phyloP scores from a whole-genome alignment of 192 early-diverging fungal species.

The Mortierella hygrophila region DNA sequence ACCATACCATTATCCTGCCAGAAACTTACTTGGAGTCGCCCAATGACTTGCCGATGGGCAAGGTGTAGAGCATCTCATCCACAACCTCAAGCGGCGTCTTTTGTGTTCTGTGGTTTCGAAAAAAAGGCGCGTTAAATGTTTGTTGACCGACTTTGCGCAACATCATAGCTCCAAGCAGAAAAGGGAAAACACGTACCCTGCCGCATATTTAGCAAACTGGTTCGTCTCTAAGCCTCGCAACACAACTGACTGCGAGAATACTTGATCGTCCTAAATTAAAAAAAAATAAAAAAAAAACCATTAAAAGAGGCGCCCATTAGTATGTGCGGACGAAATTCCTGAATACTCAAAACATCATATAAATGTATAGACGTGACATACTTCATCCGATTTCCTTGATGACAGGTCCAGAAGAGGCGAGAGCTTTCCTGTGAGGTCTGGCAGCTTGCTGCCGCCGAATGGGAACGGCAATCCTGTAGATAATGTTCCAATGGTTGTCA shows the following conservation, averaged over 20 bases:
- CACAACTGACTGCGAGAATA: slow-evolving; percentile 47
- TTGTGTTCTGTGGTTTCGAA: slow-evolving; percentile 24
- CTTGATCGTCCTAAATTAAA: slow-evolving; percentile 31
- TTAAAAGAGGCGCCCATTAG: background rate
- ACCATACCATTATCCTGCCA: background rate
- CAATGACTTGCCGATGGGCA: slow-evolving; percentile 46
- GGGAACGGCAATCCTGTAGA: slow-evolving; percentile 56
- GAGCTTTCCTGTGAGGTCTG: slow-evolving; percentile 21
- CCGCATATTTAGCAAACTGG: slow-evolving; percentile 38
- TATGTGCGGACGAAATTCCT: background rate
- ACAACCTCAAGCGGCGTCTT: slow-evolving; percentile 35
- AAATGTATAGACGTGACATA: background rate
- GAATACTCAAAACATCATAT: no score
- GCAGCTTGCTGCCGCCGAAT: slow-evolving; percentile 28
- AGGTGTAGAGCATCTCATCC: slow-evolving; percentile 34
- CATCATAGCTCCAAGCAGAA: background rate
- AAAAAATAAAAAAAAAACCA: no score
- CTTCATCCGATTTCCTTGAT: slow-evolving; percentile 10
- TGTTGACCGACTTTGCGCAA: background rate
- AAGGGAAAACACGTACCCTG: slow-evolving; percentile 16
- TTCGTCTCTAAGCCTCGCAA: slow-evolving; percentile 35
- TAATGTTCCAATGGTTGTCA: slow-evolving; percentile 57
- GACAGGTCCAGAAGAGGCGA: slow-evolving; percentile 39
- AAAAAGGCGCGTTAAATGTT: background rate
- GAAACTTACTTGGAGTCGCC: slow-evolving; percentile 25